Evolutionary conservation across 345 rosid species (phyloP).

Genomic region (Jatropha curcas): DNA sequence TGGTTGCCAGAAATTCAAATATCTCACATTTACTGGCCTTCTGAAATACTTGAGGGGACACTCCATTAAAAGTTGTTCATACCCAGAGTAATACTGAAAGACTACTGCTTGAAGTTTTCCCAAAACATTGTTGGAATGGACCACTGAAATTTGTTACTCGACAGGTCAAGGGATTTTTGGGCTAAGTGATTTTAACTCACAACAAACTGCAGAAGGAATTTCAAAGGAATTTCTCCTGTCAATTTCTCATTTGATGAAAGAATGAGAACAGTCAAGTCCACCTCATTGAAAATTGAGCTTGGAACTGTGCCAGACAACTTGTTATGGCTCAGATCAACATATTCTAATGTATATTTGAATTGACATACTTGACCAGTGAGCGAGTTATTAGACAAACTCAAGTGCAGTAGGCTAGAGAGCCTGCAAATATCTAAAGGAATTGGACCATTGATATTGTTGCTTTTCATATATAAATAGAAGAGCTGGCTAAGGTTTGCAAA

Average conservation of each 20-base stretch:
- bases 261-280: not conserved
- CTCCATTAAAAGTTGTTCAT: not conserved
- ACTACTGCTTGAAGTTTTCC: not conserved
- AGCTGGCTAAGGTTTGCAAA: not conserved
- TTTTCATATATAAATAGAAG: not conserved
- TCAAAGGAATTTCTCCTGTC: not conserved
- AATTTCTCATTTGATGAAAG: slow-evolving; percentile 4
- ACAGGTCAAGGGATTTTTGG: not conserved
- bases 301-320: slow-evolving; percentile 22
- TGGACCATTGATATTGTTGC: not conserved
- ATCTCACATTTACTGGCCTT: not conserved
- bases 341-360: too few relatives aligned
- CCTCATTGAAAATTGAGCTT: slow-evolving; percentile 1
- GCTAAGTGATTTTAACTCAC: not conserved
- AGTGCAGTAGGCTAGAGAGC: not conserved
- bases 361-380: not conserved
- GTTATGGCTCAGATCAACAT: slow-evolving; percentile 6
- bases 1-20: not conserved
- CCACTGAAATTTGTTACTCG: too few relatives aligned
- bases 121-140: not conserved
- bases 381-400: not conserved
- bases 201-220: not conserved
- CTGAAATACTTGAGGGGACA: not conserved
- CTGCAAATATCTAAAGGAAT: not conserved
- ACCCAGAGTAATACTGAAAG: not conserved